Base-by-base conservation (phyloP, 495 filamentous ascomycete species). In the Cudoniella acicularis region DNA sequence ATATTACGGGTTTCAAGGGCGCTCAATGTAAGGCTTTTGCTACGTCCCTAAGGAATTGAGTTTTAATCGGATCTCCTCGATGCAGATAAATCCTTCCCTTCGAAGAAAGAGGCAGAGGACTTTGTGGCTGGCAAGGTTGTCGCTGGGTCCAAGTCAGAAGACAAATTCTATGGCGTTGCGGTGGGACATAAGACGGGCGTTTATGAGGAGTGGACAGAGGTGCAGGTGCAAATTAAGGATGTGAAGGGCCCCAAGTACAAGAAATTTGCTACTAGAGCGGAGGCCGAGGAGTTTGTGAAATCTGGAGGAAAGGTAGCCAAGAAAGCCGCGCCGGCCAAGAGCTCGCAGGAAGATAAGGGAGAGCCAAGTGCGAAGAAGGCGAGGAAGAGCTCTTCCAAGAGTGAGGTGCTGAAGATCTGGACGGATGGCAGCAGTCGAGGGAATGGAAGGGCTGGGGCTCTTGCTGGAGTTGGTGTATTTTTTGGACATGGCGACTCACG, bases 31-130 rank as follows among this genome's bases (percentile, higher is more conserved):
- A 70, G 88, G 41, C 55, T 25, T 13, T 41, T 57, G 23, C 17
- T 64, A 49, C 24, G 1, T 18, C 36, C 3, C 17, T 10, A n/a
- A n/a, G n/a, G n/a, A n/a, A n/a, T n/a, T n/a, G n/a, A n/a, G n/a
- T n/a, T n/a, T n/a, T n/a, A n/a, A n/a, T n/a, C n/a, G n/a, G n/a
- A n/a, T n/a, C n/a, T n/a, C n/a, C n/a, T n/a, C n/a, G n/a, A n/a
- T n/a, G n/a, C n/a, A 94, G 91, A 90, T 74, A 95, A 97, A 75
- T 89, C 85, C 1, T 98, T 97, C 67, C 72, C 77, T n/a, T 81
- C 81, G 1, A 72, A 82, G 49, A 83, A 85, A 60, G 92, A 96
- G 25, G 94, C 94, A 40, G 83, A 87, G 57, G 83, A 83, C 1
- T 98, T 88, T 65, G 75, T 91, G 24, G 84, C 81, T 3, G 89